Percentiles rank a stretch among this genome's conserved stretches.
These are phyloP conservation scores for Dothiorella sarmentorum DNA, from an alignment of 2,329 filamentous ascomycete genomes.

Conservation along the genomic window DNA sequence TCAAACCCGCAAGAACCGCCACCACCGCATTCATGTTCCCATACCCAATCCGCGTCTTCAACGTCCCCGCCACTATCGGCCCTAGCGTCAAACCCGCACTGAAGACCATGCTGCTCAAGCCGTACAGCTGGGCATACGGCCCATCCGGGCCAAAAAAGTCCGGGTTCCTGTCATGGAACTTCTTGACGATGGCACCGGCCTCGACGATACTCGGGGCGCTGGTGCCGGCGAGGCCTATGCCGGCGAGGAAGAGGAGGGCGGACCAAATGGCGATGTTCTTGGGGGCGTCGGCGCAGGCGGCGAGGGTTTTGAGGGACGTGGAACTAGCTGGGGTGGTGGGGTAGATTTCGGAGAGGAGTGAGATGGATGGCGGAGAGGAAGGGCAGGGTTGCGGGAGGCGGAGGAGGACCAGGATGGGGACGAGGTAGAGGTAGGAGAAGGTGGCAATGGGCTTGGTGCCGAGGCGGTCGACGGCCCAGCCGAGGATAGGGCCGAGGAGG, in stretches of 20 bases:
- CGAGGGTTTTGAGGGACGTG: neutral
- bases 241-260: conserved; percentile 44
- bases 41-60: conserved; percentile 54
- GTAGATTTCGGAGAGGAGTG: neutral
- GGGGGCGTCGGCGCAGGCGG: conserved; percentile 26
- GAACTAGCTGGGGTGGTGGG: neutral
- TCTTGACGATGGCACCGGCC: conserved; percentile 52
- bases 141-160: conserved; percentile 54
- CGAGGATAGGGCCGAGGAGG: conserved; percentile 45
- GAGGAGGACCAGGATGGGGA: conserved; percentile 42
- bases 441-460: conserved; percentile 45
- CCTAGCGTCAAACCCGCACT: conserved; percentile 58
- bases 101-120: conserved; percentile 61
- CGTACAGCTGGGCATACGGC: conserved; percentile 64
- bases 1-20: conserved; percentile 38
- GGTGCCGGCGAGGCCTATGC: conserved; percentile 53
- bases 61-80: conserved; percentile 52
- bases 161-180: conserved; percentile 54
- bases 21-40: conserved; percentile 56
- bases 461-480: conserved; percentile 47
- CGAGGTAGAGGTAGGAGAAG: conserved; percentile 39
- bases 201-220: conserved; percentile 58
- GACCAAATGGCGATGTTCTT: conserved; percentile 7
- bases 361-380: neutral
- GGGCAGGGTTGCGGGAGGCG: conserved; percentile 37